Evolutionary conservation across 371 early-diverging fungal species (phyloP), one percentile per base, ranked within the genome.

Genomic region (Lichtheimia hyalospora): DNA sequence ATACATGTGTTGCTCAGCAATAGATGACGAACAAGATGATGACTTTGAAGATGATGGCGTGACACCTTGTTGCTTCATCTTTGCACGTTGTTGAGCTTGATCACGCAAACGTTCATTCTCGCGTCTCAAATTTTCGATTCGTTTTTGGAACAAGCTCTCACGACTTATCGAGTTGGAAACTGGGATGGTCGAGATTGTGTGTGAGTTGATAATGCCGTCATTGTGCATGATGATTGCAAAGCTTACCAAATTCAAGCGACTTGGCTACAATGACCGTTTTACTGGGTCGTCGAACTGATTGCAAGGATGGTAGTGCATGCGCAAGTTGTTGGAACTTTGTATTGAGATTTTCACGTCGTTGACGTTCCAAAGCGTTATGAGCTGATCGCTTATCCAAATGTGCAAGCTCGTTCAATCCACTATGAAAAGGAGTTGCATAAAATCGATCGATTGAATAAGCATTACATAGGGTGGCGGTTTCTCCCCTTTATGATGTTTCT

Each of bases 321-420:
- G 92, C 92, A 21, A 92, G 74, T 51, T 92, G 89, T 64, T 88
- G 89, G 65, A 91, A 91, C 66, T 89, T 85, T 15, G 73, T 73
- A 65, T 90, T 91, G 43, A 92, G 81, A 21, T 81, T 82, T 70
- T 92, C 92, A 27, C 92, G 84, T 51, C 92, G 79, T 58, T 91
- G 91, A 18, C 92, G 79, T 63, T 92, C 92, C 21, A 89, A 75
- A 23, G 90, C 90, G 57, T 92, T 92, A 66, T 92, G 92, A 44
- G 83, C 89, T n/a, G 88, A 88, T 73, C 71, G 75, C 76, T 78
- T 89, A 49, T 72, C 72, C 52, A 66, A 62, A 39, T 68, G 67
- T 27, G 70, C 69, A 15, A 72, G 68, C 15, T 74, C 74, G 58
- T 69, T 74, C 18, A 24, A 12, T 16, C 28, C 27, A 21, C 40